These are phyloP conservation scores for Lactifluus pinguis DNA, from an alignment of 768 basidiomycete genomes.

Conservation along the genomic window DNA sequence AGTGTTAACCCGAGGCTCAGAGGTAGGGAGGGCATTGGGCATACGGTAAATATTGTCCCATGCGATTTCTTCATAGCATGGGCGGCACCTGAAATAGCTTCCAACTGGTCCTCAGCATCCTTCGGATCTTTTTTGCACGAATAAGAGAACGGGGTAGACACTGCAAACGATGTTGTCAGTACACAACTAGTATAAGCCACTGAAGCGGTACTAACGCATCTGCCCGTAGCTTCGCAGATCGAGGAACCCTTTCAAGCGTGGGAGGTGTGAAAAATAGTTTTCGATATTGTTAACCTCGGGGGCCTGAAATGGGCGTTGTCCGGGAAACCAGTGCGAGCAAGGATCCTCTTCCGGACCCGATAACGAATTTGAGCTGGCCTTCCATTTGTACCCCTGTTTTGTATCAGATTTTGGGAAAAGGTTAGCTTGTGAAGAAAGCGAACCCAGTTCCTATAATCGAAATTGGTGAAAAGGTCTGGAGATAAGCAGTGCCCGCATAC, in stretches of 20 bases:
- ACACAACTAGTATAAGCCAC: neutral
- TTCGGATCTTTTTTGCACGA: slow-evolving; percentile 53
- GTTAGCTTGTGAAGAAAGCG: neutral
- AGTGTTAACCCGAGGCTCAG: neutral
- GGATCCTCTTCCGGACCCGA: slow-evolving; percentile 34
- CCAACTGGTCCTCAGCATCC: slow-evolving; percentile 68
- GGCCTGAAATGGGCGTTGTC: slow-evolving; percentile 63
- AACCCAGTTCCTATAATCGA: slow-evolving; percentile 1
- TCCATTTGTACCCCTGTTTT: slow-evolving; percentile 64
- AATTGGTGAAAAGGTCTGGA: neutral
- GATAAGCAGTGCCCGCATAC: slow-evolving; percentile 25
- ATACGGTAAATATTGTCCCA: slow-evolving; percentile 48
- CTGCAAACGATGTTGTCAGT: slow-evolving; percentile 27
- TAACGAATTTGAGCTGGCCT: slow-evolving; percentile 24
- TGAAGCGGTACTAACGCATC: slow-evolving; percentile 39
- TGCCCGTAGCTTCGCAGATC: slow-evolving; percentile 80
- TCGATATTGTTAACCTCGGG: slow-evolving; percentile 70
- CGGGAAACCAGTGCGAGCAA: slow-evolving; percentile 73
- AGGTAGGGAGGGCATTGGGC: slow-evolving; percentile 2
- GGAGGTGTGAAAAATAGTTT: slow-evolving; percentile 48
- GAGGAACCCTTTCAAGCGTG: slow-evolving; percentile 53
- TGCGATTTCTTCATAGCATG: slow-evolving; percentile 46
- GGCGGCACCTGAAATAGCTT: slow-evolving; percentile 59
- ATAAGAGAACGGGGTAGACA: slow-evolving; percentile 73
- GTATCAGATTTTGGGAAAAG: neutral